Evolutionary conservation across 1,284 basidiomycete genomes (phyloP).

Genomic region (Ceratobasidium sp.): DNA sequence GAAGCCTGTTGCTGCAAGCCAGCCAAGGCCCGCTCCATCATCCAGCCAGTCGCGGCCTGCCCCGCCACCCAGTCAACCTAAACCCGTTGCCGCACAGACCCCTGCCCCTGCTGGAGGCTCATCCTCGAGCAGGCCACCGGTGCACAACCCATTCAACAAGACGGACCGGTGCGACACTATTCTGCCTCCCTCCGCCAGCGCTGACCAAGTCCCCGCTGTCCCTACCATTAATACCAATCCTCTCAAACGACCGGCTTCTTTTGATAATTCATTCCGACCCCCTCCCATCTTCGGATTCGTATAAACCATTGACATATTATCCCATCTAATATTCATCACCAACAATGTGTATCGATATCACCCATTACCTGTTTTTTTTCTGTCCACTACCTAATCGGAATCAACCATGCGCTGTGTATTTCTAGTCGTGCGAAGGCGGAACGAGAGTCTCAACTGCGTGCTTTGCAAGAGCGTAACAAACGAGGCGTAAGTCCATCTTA

Average conservation of each 20-base stretch:
- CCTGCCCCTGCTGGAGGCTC: slow-evolving; percentile 47
- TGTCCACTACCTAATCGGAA: slow-evolving; percentile 20
- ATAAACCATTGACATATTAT: slow-evolving; percentile 56
- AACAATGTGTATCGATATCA: slow-evolving; percentile 40
- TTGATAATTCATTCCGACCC: slow-evolving; percentile 61
- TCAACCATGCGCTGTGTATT: slow-evolving; percentile 9
- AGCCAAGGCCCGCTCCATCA: slow-evolving; percentile 49
- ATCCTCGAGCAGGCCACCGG: slow-evolving; percentile 45
- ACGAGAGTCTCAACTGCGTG: slow-evolving; percentile 72
- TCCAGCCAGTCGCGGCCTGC: no score
- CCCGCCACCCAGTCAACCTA: no score
- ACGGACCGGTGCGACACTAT: slow-evolving; percentile 74
- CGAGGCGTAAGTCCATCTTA: slow-evolving; percentile 68
- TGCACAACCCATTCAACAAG: slow-evolving; percentile 70
- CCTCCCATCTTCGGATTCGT: slow-evolving; percentile 73
- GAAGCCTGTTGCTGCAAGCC: slow-evolving; percentile 39
- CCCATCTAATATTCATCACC: slow-evolving; percentile 40
- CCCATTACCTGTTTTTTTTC: background rate
- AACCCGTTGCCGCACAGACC: slow-evolving; percentile 24
- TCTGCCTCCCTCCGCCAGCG: slow-evolving; percentile 47
- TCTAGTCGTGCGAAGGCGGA: slow-evolving; percentile 77
- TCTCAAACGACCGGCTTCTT: slow-evolving; percentile 48
- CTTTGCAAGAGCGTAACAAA: slow-evolving; percentile 75
- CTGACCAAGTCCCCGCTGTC: slow-evolving; percentile 49
- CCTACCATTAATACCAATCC: slow-evolving; percentile 49